Evolutionary conservation across 805 yeast genomes (phyloP).

Genomic region (Yarrowia deformans): DNA sequence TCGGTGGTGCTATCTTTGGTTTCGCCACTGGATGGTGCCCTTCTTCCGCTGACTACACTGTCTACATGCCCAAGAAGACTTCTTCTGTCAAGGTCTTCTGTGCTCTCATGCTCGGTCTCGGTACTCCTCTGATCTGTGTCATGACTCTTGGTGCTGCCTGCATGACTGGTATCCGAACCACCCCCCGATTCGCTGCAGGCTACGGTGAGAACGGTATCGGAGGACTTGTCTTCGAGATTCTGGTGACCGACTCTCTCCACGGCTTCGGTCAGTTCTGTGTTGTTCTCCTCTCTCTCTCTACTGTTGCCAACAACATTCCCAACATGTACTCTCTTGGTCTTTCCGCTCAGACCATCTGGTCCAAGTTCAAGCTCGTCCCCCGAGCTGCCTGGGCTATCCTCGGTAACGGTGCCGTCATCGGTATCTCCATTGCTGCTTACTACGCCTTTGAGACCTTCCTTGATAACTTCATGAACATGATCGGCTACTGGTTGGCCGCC

Average conservation of each 20-base stretch:
- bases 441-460: slow-evolving; percentile 74
- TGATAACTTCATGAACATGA: slow-evolving; percentile 87
- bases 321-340: slow-evolving; percentile 91
- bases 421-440: slow-evolving; percentile 88
- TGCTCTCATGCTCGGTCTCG: slow-evolving; percentile 68
- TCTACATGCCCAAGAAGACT: slow-evolving; percentile 76
- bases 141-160: slow-evolving; percentile 88
- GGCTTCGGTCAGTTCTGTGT: slow-evolving; percentile 91
- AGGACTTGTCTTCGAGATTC: slow-evolving; percentile 80
- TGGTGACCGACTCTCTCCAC: slow-evolving; percentile 80
- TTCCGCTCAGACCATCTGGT: slow-evolving; percentile 85
- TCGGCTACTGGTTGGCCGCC: slow-evolving; percentile 89
- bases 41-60: slow-evolving; percentile 90
- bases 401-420: slow-evolving; percentile 80
- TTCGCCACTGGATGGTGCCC: slow-evolving; percentile 96
- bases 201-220: slow-evolving; percentile 69
- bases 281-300: slow-evolving; percentile 82
- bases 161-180: slow-evolving; percentile 67
- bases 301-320: slow-evolving; percentile 91
- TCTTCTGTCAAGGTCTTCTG: slow-evolving; percentile 66
- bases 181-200: slow-evolving; percentile 56
- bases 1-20: slow-evolving; percentile 84
- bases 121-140: slow-evolving; percentile 72
- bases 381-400: slow-evolving; percentile 80
- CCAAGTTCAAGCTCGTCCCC: slow-evolving; percentile 75